Base-by-base conservation (phyloP, 371 early-diverging fungal genomes). In the Zopfochytrium polystomum region DNA sequence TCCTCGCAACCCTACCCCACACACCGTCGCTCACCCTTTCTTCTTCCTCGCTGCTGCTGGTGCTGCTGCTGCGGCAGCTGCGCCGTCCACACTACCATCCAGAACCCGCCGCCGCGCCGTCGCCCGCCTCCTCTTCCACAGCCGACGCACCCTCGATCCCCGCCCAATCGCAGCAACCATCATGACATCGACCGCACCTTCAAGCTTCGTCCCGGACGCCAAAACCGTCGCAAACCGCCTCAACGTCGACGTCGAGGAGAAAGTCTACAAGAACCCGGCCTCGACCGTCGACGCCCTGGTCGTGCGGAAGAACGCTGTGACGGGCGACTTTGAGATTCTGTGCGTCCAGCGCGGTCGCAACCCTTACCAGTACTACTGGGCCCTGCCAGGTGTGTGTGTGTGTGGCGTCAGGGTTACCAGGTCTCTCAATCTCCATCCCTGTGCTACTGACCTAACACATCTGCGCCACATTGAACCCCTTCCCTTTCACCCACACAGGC, bases 281-380 rank as follows among this genome's bases (percentile, higher is more conserved):
- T 43, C 58, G 3, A 58, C 58, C 23, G 26, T 25, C 32, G 58
- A 58, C 32, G 58, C 58, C 3, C 58, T 58, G 9, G 58, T 58
- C 22, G 23, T 58, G 32, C 13, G 58, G 33, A 47, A 46, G 48
- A 58, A 58, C 34, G 33, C 25, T 5, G 20, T 30, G 3, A 47
- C 29, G 20, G 30, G 22, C 30, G 22, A 47, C 6, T 58, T 42
- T 33, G 58, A 58, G 58, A 46, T 58, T 18, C 49, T 58, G 48
- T 32, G 45, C 48, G 48, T 58, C 26, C 58, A 58, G 45, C 5
- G 58, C 11, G 58, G 58, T 3, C 7, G 58, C 26, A 58, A 58
- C 48, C 58, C 58, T 7, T 58, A 42, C 34, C 3, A 58, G 48
- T 46, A 48, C 11, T 58, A 47, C 48, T 58, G 58, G 58, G 58